phyloP scores from a whole-genome alignment of 306 rosid genomes.

The Benincasa hispida region DNA sequence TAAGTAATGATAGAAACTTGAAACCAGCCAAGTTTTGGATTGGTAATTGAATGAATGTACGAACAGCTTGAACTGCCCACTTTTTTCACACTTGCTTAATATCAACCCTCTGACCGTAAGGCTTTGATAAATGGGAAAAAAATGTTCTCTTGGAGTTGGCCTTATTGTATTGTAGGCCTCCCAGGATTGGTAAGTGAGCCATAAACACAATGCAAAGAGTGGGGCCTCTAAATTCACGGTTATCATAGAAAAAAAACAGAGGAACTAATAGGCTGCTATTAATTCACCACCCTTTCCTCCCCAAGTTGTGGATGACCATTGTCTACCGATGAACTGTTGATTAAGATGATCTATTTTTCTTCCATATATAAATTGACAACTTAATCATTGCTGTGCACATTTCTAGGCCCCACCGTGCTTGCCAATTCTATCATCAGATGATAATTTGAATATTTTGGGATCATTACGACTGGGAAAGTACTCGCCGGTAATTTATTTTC shows the following conservation, averaged over 20 bases:
- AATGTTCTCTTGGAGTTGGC: too few species aligned
- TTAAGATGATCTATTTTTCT: neutral
- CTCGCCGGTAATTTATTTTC: constrained; percentile 37
- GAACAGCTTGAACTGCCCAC: neutral
- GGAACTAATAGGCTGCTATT: neutral
- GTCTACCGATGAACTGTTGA: neutral
- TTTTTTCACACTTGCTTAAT: neutral
- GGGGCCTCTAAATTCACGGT: too few species aligned
- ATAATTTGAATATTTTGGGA: constrained; percentile 41
- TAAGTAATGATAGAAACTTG: neutral
- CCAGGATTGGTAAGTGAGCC: too few species aligned
- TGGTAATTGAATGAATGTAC: neutral
- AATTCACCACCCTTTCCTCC: neutral
- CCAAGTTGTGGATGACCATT: neutral
- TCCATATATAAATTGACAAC: neutral
- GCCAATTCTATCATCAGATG: constrained; percentile 48
- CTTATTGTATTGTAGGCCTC: too few species aligned
- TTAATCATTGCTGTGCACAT: constrained; percentile 9
- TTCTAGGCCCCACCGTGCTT: constrained; percentile 65
- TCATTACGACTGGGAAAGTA: constrained; percentile 72
- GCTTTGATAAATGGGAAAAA: neutral
- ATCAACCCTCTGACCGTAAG: neutral
- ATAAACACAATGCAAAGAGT: too few species aligned
- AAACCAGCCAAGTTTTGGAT: neutral
- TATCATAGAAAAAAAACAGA: neutral